These are phyloP conservation scores for Penicillium angulare DNA, from an alignment of 495 filamentous ascomycete genomes.

Conservation along the genomic window DNA sequence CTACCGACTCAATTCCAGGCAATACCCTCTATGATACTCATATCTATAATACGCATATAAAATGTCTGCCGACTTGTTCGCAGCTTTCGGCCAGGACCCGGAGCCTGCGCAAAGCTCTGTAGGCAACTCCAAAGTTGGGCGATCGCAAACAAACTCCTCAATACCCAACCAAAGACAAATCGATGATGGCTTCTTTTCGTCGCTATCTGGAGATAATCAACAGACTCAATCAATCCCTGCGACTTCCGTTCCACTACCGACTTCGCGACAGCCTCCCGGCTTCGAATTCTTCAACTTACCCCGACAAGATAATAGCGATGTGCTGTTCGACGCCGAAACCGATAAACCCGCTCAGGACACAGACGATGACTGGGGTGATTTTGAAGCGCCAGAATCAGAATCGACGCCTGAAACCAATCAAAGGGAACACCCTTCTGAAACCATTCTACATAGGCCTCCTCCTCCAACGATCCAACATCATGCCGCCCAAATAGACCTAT, in stretches of 20 bases:
- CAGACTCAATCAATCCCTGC: neutral
- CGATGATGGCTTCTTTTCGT: conserved; percentile 23
- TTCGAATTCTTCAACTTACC: conserved; percentile 20
- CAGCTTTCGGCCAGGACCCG: conserved; percentile 58
- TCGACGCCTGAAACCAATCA: conserved; percentile 54
- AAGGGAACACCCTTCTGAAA: conserved; percentile 20
- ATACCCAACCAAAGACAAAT: conserved; percentile 26
- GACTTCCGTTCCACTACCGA: neutral
- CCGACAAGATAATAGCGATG: conserved; percentile 28
- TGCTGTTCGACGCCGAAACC: conserved; percentile 46
- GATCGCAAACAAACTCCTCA: conserved; percentile 18
- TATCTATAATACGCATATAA: conserved; percentile 9
- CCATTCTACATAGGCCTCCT: neutral
- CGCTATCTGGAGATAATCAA: conserved; percentile 1
- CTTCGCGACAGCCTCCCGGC: conserved; percentile 6
- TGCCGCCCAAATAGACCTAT: conserved; percentile 15
- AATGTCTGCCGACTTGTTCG: conserved; percentile 77
- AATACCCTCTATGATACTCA: neutral
- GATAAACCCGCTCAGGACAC: conserved; percentile 39
- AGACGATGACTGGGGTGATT: conserved; percentile 76
- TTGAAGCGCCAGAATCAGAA: conserved; percentile 59
- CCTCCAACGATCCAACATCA: neutral
- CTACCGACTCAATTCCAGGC: neutral
- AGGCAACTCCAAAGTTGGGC: conserved; percentile 7
- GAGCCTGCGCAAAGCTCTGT: conserved; percentile 15